Base-by-base conservation (phyloP, 805 yeast genomes). In the Kuraishia piskuri region DNA sequence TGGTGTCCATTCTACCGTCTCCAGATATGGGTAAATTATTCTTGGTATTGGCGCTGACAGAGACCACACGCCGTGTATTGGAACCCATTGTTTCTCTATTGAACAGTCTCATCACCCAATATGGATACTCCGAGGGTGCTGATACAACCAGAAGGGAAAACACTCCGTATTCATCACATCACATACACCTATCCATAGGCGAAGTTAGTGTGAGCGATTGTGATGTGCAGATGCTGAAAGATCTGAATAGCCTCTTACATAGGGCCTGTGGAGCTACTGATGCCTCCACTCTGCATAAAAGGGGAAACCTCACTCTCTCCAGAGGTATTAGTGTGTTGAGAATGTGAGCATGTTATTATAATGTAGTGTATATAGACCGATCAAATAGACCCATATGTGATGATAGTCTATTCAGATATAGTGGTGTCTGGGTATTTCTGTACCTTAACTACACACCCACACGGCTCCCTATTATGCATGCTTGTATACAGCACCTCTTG, bases 1-100 rank as follows among this genome's bases (percentile, higher is more conserved):
- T 8, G 9, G 23, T 44, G 5, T 25, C 5, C 17, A 14, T 48
- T 9, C 22, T 50, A 19, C 52, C 52, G 3, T 37, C 40, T 40
- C 52, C 52, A n/a, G 37, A 22, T 19, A n/a, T 19, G 37, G 12
- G 48, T 36, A 40, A 40, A 36, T 14, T 50, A 9, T 50, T 50
- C 31, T 36, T 50, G 7, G 52, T 26, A 2, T 22, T 50, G 9
- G 75, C 49, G 8, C 40, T 31, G 79, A 36, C 56, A 55, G 1
- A 57, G 47, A 2, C 47, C 45, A n/a, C 47, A 76, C 36, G 68
- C 79, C 31, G 89, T 4, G 17, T 22, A 7, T 19, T 20, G 19
- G 26, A 20, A 12, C 25, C 26, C 4, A 8, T 46, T 22, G 49
- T 46, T 4, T 3, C 17, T 3, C 10, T n/a, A n/a, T 17, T 22